Conservation (phyloP, 2,329 filamentous ascomycete genomes). For the Pseudopithomyces chartarum region DNA sequence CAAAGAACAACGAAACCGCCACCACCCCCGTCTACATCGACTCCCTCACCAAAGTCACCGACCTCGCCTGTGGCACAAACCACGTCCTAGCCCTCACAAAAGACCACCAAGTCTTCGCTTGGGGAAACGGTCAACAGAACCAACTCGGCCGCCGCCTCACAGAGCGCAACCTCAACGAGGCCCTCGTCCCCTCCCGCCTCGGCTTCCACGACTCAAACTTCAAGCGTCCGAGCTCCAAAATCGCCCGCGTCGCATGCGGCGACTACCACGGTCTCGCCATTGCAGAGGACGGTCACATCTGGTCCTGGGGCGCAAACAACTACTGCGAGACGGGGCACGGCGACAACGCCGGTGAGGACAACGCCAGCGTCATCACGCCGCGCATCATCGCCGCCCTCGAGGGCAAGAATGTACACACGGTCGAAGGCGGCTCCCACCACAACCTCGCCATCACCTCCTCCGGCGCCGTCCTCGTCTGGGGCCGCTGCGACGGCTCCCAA, state of each 20-base stretch:
- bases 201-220: constrained; percentile 53
- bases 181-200: constrained; percentile 61
- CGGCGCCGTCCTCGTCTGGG: constrained; percentile 64
- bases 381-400: constrained; percentile 68
- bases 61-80: constrained; percentile 70
- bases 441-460: constrained; percentile 62
- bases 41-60: constrained; percentile 67
- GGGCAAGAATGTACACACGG: constrained; percentile 66
- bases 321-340: constrained; percentile 78
- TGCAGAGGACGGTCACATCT: constrained; percentile 70
- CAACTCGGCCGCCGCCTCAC: constrained; percentile 70
- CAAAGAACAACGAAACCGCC: constrained; percentile 48
- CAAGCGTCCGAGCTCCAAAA: constrained; percentile 53
- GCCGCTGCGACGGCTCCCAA: constrained; percentile 64
- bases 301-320: constrained; percentile 85
- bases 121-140: constrained; percentile 75
- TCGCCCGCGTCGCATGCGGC: constrained; percentile 69
- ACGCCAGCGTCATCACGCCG: constrained; percentile 70
- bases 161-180: constrained; percentile 61
- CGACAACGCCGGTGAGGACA: constrained; percentile 67
- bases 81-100: constrained; percentile 71
- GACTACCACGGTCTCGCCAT: constrained; percentile 83
- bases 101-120: constrained; percentile 69
- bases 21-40: constrained; percentile 60
- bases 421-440: constrained; percentile 78